These are phyloP conservation scores for Pestalotiopsis sp. DNA, from an alignment of 2,329 filamentous ascomycete genomes.

Conservation along the genomic window DNA sequence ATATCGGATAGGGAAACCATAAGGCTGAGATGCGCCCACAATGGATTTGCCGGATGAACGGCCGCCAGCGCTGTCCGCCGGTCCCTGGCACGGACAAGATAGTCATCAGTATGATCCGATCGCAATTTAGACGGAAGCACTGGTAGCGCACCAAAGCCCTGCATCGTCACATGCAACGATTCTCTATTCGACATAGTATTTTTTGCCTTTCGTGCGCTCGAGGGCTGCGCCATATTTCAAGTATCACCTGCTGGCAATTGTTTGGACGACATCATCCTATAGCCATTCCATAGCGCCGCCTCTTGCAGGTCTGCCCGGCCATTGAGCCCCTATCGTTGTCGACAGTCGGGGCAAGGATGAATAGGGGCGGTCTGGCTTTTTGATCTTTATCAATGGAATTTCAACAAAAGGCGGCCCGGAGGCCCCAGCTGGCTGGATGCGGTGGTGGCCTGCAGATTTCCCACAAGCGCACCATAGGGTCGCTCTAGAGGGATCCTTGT, in stretches of 20 bases:
- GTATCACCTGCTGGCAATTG: not conserved
- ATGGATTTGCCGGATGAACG: no score
- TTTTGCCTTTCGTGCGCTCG: not conserved
- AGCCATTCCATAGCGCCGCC: not conserved
- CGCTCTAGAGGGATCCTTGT: constrained; percentile 1
- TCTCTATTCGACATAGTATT: not conserved
- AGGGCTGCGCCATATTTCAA: not conserved
- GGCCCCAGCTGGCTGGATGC: not conserved
- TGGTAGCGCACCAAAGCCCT: not conserved
- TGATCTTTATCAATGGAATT: not conserved
- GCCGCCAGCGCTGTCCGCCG: no score
- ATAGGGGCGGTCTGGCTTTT: not conserved
- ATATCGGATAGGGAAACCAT: not conserved
- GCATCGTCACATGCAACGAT: not conserved
- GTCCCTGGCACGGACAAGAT: no score
- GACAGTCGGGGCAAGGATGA: not conserved
- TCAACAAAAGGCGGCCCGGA: not conserved
- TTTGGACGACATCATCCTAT: not conserved
- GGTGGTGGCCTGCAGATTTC: not conserved
- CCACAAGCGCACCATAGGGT: not conserved
- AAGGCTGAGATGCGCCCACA: constrained; percentile 2
- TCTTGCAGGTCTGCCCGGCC: not conserved
- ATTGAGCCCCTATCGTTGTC: not conserved
- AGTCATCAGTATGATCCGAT: no score
- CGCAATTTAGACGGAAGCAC: no score